Conservation (phyloP, 495 filamentous ascomycete species). For the Cercophora samala region DNA sequence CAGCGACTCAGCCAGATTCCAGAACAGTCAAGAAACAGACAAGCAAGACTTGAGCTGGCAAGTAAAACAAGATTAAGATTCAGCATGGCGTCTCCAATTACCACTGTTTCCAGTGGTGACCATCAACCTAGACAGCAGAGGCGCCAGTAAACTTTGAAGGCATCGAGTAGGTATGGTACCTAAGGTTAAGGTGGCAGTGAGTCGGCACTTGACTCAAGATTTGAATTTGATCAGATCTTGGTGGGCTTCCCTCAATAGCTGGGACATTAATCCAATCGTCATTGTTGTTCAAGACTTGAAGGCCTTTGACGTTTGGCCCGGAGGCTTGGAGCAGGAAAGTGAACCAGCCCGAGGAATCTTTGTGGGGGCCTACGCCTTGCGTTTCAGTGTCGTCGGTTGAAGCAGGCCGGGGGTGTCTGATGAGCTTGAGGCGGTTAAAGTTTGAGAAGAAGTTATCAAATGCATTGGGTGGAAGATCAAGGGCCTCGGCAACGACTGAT, state of each 20-base stretch:
- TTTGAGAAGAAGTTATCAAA: neutral
- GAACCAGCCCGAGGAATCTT: slow-evolving; percentile 56
- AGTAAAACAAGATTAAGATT: too few species aligned
- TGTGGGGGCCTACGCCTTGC: slow-evolving; percentile 55
- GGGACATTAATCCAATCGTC: slow-evolving; percentile 53
- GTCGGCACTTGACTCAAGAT: too few species aligned
- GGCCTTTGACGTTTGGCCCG: slow-evolving; percentile 39
- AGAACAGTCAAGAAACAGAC: too few species aligned
- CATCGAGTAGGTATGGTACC: slow-evolving; percentile 57
- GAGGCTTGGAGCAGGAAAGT: slow-evolving; percentile 55
- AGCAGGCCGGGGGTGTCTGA: slow-evolving; percentile 15
- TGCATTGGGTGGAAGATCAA: neutral
- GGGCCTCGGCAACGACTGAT: neutral
- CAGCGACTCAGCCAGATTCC: too few species aligned
- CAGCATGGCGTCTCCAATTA: too few species aligned
- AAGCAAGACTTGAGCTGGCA: too few species aligned
- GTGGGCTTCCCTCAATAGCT: slow-evolving; percentile 44
- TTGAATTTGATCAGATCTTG: too few species aligned
- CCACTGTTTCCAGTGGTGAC: too few species aligned
- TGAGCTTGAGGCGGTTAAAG: neutral
- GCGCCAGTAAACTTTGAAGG: slow-evolving; percentile 58
- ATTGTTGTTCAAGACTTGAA: slow-evolving; percentile 48
- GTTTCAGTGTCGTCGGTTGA: slow-evolving; percentile 53
- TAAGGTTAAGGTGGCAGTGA: too few species aligned
- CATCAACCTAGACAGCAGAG: too few species aligned